phyloP scores from a whole-genome alignment of 805 yeast species.

The Ogataea salicorniae region DNA sequence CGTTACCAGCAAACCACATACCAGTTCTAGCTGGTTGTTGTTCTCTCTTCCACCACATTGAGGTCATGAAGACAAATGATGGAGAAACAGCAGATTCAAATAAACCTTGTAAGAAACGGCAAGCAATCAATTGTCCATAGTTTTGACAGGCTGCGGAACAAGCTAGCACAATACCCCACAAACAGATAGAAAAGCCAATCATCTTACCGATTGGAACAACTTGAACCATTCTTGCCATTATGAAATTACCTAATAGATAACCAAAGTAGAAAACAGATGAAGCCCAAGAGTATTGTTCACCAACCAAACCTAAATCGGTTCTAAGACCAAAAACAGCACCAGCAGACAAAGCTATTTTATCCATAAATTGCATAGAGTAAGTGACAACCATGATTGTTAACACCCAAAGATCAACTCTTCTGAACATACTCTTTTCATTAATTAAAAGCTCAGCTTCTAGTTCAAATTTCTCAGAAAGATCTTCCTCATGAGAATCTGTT shows the following conservation, averaged over 20 bases:
- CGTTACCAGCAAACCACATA: slow-evolving; percentile 42
- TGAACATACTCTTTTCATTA: slow-evolving; percentile 16
- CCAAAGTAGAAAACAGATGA: slow-evolving; percentile 45
- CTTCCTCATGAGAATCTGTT: not conserved
- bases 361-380: slow-evolving; percentile 49
- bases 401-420: slow-evolving; percentile 45
- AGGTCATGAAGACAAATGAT: slow-evolving; percentile 48
- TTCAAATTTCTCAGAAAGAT: not conserved
- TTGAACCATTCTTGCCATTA: slow-evolving; percentile 44
- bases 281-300: slow-evolving; percentile 33
- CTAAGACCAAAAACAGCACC: slow-evolving; percentile 55
- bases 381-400: slow-evolving; percentile 45
- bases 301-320: slow-evolving; percentile 44
- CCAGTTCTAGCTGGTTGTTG: slow-evolving; percentile 36
- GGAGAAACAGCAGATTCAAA: slow-evolving; percentile 54
- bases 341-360: slow-evolving; percentile 46
- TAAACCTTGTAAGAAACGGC: slow-evolving; percentile 47
- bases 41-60: slow-evolving; percentile 51
- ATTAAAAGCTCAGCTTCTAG: slow-evolving; percentile 11
- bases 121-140: slow-evolving; percentile 41
- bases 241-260: slow-evolving; percentile 52
- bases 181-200: slow-evolving; percentile 40
- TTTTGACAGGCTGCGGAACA: slow-evolving; percentile 40
- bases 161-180: slow-evolving; percentile 63
- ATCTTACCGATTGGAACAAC: slow-evolving; percentile 52